Evolutionary conservation across 192 early-diverging fungal species (phyloP), one percentile per base, ranked within the genome.

Genomic region (Mortierella claussenii): DNA sequence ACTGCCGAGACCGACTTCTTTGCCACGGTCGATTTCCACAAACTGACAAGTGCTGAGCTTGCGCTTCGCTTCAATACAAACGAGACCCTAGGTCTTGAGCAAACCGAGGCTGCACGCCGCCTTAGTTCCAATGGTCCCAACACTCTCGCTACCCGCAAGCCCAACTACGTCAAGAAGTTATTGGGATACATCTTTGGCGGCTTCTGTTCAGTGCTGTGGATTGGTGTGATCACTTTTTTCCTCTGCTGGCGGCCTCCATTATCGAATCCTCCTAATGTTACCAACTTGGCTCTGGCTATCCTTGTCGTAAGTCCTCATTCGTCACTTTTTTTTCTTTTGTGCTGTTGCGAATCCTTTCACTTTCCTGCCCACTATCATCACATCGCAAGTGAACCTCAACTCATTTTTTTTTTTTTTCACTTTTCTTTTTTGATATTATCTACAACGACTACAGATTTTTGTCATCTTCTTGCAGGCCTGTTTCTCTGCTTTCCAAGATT

Each of bases 401-500:
- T n/a, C n/a, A n/a, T n/a, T n/a, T n/a, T n/a, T n/a, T n/a, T n/a
- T n/a, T n/a, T 36, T 8, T 21, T 21, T 48, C 5, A 34, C 31
- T 42, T 26, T n/a, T n/a, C 48, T 65, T 20, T 21, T 27, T 44
- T 32, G 34, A 13, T 45, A 45, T 45, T 23, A 13, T 28, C 7
- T 30, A 55, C 26, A 20, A 28, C 0, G 1, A 15, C 43, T 64
- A 23, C 28, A 78, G 64, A 79, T 92, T 33, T 80, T 92, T 33
- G 90, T 92, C 40, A 88, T 93, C 34, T 69, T 86, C 36, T 46
- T 94, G n/a, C 89, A 89, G 62, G 89, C 92, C 2, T 30, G 71
- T 56, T 94, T 94, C 80, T 86, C 79, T 24, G 92, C 88, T 18
- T 90, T 82, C 78, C 89, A 91, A 61, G 89, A 94, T 69, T 94